Evolutionary conservation across 2,329 filamentous ascomycete species (phyloP), one percentile per base, ranked within the genome.

Genomic region (Hypoxylon sp.): DNA sequence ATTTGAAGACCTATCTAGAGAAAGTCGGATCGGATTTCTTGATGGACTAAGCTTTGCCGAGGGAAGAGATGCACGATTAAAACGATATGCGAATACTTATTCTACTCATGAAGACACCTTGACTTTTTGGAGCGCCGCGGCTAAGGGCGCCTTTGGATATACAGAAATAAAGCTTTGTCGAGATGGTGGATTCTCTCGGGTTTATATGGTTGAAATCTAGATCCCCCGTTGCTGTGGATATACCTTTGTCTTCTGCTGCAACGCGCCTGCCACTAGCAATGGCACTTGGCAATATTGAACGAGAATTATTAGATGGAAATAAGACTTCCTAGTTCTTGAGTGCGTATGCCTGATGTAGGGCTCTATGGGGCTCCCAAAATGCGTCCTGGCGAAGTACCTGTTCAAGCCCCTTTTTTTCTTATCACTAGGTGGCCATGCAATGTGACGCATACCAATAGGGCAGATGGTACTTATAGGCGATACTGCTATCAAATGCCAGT

Each of bases 71-170:
- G 43, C 59, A 67, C 44, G 62, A 66, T 32, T 54, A 57, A 68
- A 56, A 68, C 48, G 65, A 65, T 49, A 68, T 63, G 65, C 56
- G 65, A 67, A 66, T 26, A 4, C 7, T 26, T 55, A 51, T 60
- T 59, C 57, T 62, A 47, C 57, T 58, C 39, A 60, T 26, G 55
- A 62, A 51, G 28, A 48, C 44, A 51, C 56, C 30, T 56, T 65
- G 46, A 55, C n/a, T 62, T 51, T 62, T 51, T 44, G 43, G 52
- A 57, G 56, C 49, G 56, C 48, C 58, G 52, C 56, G 62, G 56
- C 52, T 50, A 54, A 49, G 56, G 62, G 59, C 53, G 49, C 60
- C 53, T 62, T 48, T 50, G 65, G 62, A 61, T 59, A 26, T 28
- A 30, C 54, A 62, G 19, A 59, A 47, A 44, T 49, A 62, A 63